Base-by-base conservation (phyloP, 1,284 basidiomycete species). In the Clitocybe nebularis region DNA sequence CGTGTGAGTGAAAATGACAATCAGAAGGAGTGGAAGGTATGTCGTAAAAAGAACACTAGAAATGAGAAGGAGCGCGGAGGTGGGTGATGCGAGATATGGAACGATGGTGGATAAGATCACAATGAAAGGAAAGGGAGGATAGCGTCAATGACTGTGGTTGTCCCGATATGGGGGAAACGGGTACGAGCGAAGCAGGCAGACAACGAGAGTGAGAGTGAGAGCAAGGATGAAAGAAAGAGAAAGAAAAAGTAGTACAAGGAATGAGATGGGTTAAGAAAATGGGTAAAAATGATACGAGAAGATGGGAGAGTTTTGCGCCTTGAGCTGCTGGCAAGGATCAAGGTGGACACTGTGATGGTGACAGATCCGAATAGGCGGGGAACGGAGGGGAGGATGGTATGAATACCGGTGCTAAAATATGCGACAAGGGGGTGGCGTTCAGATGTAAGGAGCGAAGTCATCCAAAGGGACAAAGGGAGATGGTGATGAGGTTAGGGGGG, bases 111-210 rank as follows among this genome's bases (percentile, higher is more conserved):
- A 13, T 11, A 30, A 17, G 3, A 29, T 11, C 22, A 30, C 19
- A 30, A 16, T 23, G 21, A 21, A 43, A 5, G 13, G 16, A 30
- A 38, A 43, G 35, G 25, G 32, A 26, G 21, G 29, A 36, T 38
- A 21, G 47, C 41, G 22, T 44, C 32, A 46, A 46, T 40, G 51
- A 54, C 43, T 34, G 51, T 42, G n/a, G n/a, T n/a, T n/a, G n/a
- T n/a, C n/a, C n/a, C n/a, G n/a, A n/a, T n/a, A n/a, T n/a, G n/a
- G n/a, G n/a, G n/a, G n/a, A n/a, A n/a, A n/a, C n/a, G 35, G 19
- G 23, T 10, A 29, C 21, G 23, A 22, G 23, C 36, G 17, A 28
- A 33, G 22, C 38, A 37, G 25, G 14, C 11, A n/a, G 24, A 39
- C 22, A 19, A 17, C 33, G 37, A 22, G 36, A 34, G 30, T 16